phyloP scores from a whole-genome alignment of 2,329 filamentous ascomycete species.

The Nemania serpens region DNA sequence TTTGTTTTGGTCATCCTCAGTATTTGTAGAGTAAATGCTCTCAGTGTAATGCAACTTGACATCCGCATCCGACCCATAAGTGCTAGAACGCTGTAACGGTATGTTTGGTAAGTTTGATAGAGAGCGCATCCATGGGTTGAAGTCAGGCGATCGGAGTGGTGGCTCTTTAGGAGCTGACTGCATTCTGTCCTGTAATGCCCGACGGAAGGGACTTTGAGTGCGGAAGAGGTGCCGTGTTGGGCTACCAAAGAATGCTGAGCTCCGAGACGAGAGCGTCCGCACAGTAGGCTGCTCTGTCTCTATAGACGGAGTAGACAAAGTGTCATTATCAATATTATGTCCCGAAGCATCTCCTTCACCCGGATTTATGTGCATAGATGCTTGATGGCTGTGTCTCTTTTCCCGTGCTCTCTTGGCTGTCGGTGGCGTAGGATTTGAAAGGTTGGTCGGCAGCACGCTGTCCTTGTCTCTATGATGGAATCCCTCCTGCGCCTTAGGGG shows the following conservation, averaged over 20 bases:
- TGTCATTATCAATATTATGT: not conserved
- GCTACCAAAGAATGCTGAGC: slow-evolving; percentile 58
- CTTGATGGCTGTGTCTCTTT: not conserved
- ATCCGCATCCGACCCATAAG: slow-evolving; percentile 46
- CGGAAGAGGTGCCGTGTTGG: slow-evolving; percentile 57
- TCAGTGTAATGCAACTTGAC: slow-evolving; percentile 49
- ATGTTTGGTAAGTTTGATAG: slow-evolving; percentile 49
- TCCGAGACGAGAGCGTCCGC: slow-evolving; percentile 47
- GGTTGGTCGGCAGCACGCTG: not conserved
- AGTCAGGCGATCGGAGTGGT: slow-evolving; percentile 36
- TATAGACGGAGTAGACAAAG: slow-evolving; percentile 4
- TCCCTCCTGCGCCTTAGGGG: slow-evolving; percentile 10
- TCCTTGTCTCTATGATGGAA: slow-evolving; percentile 1
- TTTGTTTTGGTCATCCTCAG: slow-evolving; percentile 26
- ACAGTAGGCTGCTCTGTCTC: slow-evolving; percentile 30
- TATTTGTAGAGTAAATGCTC: slow-evolving; percentile 54
- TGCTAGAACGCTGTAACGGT: slow-evolving; percentile 47
- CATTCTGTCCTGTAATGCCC: slow-evolving; percentile 55
- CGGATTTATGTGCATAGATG: slow-evolving; percentile 9
- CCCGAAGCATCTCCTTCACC: not conserved
- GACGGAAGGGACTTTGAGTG: slow-evolving; percentile 60
- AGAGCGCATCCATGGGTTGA: slow-evolving; percentile 47
- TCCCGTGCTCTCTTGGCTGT: not conserved
- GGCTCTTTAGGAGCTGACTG: slow-evolving; percentile 41
- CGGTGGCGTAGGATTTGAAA: not conserved